A percentile compares a stretch with the other conserved stretches of the same genome.
Evolutionary conservation across 805 yeast genomes (phyloP).

Genomic region (Schwanniomyces vanrijiae): DNA sequence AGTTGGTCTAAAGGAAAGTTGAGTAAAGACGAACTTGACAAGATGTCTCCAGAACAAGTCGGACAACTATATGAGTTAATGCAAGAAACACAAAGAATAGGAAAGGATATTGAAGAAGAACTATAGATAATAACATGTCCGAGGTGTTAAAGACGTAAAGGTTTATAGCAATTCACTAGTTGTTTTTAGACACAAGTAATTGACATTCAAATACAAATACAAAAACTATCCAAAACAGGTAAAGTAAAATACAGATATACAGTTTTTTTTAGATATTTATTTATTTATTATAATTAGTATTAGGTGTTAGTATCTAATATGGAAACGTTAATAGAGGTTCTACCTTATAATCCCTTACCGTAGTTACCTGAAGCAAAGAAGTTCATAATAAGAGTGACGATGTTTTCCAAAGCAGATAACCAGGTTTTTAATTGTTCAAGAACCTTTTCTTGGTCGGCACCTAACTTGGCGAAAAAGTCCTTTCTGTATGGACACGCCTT

Average conservation of each 20-base stretch:
- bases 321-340: background rate
- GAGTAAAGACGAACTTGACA: constrained; percentile 64
- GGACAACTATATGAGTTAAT: constrained; percentile 76
- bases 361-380: constrained; percentile 80
- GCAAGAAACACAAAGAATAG: constrained; percentile 60
- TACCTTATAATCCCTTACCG: constrained; percentile 74
- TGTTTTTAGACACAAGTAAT: no score
- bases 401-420: constrained; percentile 73
- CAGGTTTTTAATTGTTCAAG: constrained; percentile 63
- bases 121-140: background rate
- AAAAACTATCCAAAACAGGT: background rate
- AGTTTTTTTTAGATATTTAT: background rate
- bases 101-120: constrained; percentile 8
- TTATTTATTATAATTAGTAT: background rate
- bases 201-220: no score
- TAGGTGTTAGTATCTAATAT: background rate
- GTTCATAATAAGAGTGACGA: constrained; percentile 70
- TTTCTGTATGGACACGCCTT: constrained; percentile 91
- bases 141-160: background rate
- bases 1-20: constrained; percentile 46
- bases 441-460: constrained; percentile 71
- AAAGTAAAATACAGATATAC: background rate
- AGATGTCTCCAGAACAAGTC: constrained; percentile 88
- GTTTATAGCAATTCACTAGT: no score
- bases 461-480: constrained; percentile 81